Conservation (phyloP, 805 yeast species). For the Pichia ethanolica region DNA sequence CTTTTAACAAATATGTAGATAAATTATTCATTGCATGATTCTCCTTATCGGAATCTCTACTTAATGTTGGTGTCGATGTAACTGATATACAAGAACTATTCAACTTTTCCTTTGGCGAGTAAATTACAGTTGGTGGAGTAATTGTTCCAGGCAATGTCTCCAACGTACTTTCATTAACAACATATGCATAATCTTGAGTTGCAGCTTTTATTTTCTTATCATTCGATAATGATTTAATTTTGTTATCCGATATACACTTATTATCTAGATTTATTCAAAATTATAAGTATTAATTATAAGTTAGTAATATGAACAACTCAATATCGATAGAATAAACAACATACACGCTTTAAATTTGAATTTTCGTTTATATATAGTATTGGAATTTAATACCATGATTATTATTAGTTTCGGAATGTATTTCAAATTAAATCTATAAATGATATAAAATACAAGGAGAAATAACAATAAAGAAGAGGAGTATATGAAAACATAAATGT, state of each 20-base stretch:
- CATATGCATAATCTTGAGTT: background rate
- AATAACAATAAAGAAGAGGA: no score
- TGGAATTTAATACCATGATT: no score
- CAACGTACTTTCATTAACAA: constrained; percentile 5
- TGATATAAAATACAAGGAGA: no score
- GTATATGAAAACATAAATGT: no score
- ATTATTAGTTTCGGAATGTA: no score
- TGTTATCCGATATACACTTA: background rate
- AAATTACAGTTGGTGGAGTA: constrained; percentile 9
- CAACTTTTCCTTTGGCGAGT: constrained; percentile 7
- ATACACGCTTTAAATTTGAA: no score
- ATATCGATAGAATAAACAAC: no score
- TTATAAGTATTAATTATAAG: no score
- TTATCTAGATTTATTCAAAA: background rate
- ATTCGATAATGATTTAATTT: no score
- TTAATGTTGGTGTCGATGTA: constrained; percentile 11
- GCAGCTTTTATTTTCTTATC: background rate
- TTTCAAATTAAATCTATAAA: no score
- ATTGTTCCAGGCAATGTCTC: constrained; percentile 11
- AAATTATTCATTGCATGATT: background rate
- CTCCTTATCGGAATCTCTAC: background rate
- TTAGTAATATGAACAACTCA: no score
- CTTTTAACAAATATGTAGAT: background rate
- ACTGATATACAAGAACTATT: constrained; percentile 1
- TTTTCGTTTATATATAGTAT: no score